phyloP scores from a whole-genome alignment of 495 filamentous ascomycete species.

The Penicillium macrosclerotiorum region DNA sequence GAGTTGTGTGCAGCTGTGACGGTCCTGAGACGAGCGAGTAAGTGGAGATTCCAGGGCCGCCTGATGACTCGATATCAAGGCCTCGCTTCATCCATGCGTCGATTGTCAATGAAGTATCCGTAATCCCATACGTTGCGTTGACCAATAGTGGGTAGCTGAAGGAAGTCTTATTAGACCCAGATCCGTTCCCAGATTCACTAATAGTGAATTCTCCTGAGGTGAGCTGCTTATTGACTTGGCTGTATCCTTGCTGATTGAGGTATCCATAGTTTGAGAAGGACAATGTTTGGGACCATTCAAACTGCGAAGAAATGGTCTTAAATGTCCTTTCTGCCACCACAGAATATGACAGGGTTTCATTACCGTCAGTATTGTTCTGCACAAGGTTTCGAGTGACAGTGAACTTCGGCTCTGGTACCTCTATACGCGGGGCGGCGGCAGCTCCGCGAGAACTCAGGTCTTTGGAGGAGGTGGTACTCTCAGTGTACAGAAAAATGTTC shows the following conservation, averaged over 20 bases:
- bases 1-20: constrained; percentile 21
- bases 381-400: constrained; percentile 37
- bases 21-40: constrained; percentile 41
- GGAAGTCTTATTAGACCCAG: constrained; percentile 27
- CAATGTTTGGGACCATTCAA: constrained; percentile 64
- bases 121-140: constrained; percentile 50
- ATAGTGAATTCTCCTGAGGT: constrained; percentile 59
- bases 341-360: constrained; percentile 59
- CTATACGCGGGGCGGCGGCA: constrained; percentile 23
- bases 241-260: constrained; percentile 56
- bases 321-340: constrained; percentile 58
- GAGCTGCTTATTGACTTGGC: constrained; percentile 59
- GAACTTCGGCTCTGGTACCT: constrained; percentile 42
- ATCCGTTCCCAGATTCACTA: constrained; percentile 23
- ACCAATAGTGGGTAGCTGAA: constrained; percentile 67
- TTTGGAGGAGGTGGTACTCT: constrained; percentile 43
- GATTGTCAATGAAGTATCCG: constrained; percentile 56
- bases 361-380: constrained; percentile 49
- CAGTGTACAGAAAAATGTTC: constrained; percentile 75
- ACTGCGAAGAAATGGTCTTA: constrained; percentile 45
- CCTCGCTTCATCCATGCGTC: constrained; percentile 58
- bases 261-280: constrained; percentile 56
- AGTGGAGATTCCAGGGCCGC: constrained; percentile 53
- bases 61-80: constrained; percentile 44
- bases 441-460: neutral